These are phyloP conservation scores for Epichloe festucae DNA, from an alignment of 2,329 filamentous ascomycete genomes.

Conservation along the genomic window DNA sequence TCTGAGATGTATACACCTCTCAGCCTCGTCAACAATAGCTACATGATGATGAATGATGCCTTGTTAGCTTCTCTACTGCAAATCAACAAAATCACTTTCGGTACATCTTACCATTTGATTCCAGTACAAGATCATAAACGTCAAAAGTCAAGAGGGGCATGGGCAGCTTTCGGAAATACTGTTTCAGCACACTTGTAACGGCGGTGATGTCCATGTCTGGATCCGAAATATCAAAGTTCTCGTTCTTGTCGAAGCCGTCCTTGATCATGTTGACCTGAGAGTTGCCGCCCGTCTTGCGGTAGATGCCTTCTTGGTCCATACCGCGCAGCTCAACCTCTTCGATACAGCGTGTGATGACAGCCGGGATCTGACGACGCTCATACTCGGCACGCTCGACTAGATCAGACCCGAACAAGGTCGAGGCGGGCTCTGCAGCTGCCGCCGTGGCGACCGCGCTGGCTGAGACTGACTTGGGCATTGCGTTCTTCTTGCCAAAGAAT, in stretches of 20 bases:
- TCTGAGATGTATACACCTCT: constrained; percentile 59
- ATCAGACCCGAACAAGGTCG: constrained; percentile 75
- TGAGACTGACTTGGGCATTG: constrained; percentile 39
- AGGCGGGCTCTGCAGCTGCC: constrained; percentile 39
- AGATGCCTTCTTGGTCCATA: constrained; percentile 96
- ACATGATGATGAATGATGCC: neutral
- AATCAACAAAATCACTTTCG: neutral
- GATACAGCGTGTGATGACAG: constrained; percentile 84
- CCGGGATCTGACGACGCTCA: constrained; percentile 80
- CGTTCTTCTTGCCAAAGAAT: constrained; percentile 51
- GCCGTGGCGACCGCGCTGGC: constrained; percentile 24
- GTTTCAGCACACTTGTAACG: constrained; percentile 89
- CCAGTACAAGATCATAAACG: constrained; percentile 78
- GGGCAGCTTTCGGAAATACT: constrained; percentile 91
- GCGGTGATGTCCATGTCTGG: constrained; percentile 90
- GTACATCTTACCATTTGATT: constrained; percentile 53
- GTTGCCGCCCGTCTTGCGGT: constrained; percentile 90
- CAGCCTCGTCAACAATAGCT: constrained; percentile 53
- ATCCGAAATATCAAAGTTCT: constrained; percentile 86
- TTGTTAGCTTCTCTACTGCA: neutral
- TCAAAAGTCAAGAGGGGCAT: constrained; percentile 83
- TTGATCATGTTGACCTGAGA: constrained; percentile 83
- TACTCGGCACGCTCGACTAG: constrained; percentile 73
- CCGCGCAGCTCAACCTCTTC: constrained; percentile 91
- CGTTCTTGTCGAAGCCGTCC: constrained; percentile 76